Conservation (phyloP, 2,329 filamentous ascomycete species). For the Penicillium sclerotiorum region DNA sequence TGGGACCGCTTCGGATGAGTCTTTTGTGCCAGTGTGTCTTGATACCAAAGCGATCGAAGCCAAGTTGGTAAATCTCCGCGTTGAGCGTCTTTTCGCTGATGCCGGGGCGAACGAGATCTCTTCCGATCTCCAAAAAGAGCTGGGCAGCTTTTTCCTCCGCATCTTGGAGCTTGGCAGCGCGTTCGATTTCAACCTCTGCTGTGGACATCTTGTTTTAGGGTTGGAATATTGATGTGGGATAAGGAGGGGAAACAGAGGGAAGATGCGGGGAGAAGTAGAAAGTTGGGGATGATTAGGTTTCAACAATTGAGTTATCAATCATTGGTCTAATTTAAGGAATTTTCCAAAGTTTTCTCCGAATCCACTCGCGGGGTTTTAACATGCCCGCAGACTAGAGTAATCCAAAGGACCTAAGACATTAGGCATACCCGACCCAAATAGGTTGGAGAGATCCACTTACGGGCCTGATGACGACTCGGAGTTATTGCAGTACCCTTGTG, state of each 20-base stretch:
- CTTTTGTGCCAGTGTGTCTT: slow-evolving; percentile 58
- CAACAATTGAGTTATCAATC: neutral
- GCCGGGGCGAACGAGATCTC: slow-evolving; percentile 50
- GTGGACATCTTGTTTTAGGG: neutral
- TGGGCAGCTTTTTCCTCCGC: slow-evolving; percentile 51
- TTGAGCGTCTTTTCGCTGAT: slow-evolving; percentile 53
- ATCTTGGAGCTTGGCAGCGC: slow-evolving; percentile 46
- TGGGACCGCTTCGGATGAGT: slow-evolving; percentile 53
- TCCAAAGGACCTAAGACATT: too few relatives aligned
- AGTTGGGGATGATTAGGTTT: neutral
- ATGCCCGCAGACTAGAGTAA: too few relatives aligned
- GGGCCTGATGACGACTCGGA: too few relatives aligned
- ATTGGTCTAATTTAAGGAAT: neutral
- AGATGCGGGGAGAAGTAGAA: neutral
- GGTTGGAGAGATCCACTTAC: too few relatives aligned
- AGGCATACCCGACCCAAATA: too few relatives aligned
- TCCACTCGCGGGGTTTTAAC: too few relatives aligned
- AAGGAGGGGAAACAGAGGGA: neutral
- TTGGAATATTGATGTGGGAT: neutral
- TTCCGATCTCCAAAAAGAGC: slow-evolving; percentile 53
- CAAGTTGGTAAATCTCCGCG: slow-evolving; percentile 52
- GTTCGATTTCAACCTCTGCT: slow-evolving; percentile 20
- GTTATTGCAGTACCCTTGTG: too few relatives aligned
- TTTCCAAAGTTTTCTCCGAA: slow-evolving; percentile 19
- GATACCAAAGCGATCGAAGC: slow-evolving; percentile 46